Conservation (phyloP, 2,329 filamentous ascomycete species). For the Emmonsia crescens region DNA sequence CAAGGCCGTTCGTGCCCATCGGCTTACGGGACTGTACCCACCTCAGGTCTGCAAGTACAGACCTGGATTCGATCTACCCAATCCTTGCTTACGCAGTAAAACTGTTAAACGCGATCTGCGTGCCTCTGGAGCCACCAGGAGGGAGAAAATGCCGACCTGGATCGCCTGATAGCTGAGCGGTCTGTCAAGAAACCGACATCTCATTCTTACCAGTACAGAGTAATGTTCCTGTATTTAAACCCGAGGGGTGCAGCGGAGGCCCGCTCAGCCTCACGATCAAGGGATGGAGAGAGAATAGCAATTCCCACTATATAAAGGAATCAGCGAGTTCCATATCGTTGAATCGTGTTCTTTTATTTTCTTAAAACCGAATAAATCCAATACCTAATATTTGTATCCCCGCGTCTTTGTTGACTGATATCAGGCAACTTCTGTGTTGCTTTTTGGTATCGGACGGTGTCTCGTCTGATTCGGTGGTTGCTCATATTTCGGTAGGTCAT, state of each 20-base stretch:
- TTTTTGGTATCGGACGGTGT: not conserved
- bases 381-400: not conserved
- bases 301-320: not conserved
- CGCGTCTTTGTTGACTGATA: not conserved
- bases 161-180: not conserved
- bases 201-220: not conserved
- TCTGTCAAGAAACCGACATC: not conserved
- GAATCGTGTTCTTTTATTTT: not conserved
- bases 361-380: not conserved
- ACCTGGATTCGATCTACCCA: not conserved
- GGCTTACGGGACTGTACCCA: not conserved
- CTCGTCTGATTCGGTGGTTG: not conserved
- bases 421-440: not conserved
- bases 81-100: not conserved
- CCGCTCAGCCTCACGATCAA: not conserved
- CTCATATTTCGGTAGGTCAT: not conserved
- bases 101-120: not conserved
- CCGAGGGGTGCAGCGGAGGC: not conserved
- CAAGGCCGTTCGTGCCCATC: not conserved
- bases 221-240: not conserved
- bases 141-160: not conserved
- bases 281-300: not conserved
- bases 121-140: not conserved
- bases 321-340: not conserved
- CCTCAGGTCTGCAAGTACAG: not conserved